A percentile compares a stretch with the other conserved stretches of the same genome.
These are phyloP conservation scores for Scutellaria baicalensis DNA, from an alignment of 257 asterid species.

Conservation along the genomic window DNA sequence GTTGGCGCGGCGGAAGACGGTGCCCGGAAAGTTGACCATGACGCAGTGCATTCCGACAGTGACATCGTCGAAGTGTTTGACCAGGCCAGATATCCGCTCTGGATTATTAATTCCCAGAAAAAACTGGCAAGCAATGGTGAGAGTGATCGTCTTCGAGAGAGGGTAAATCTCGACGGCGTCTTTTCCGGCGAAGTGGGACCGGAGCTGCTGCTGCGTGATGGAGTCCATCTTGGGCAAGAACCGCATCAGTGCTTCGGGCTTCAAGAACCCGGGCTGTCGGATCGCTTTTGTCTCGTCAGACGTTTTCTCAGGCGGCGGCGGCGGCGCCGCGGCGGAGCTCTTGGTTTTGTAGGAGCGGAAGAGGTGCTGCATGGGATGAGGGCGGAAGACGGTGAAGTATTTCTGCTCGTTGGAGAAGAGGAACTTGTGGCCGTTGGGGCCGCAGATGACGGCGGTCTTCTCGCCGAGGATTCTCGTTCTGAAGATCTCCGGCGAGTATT, in stretches of 20 bases:
- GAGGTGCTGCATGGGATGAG: constrained; percentile 51
- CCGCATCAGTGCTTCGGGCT: constrained; percentile 53
- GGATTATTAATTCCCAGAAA: constrained; percentile 49
- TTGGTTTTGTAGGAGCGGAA: constrained; percentile 50
- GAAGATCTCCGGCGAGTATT: constrained; percentile 50
- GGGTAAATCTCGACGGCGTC: constrained; percentile 32
- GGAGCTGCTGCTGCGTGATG: constrained; percentile 24
- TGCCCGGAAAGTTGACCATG: constrained; percentile 49
- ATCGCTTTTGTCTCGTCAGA: constrained; percentile 25
- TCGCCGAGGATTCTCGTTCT: constrained; percentile 65
- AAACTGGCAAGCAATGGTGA: constrained; percentile 47
- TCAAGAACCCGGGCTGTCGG: constrained; percentile 66
- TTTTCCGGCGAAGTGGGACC: constrained; percentile 28
- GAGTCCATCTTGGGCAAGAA: constrained; percentile 44
- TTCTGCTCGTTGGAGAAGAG: constrained; percentile 61
- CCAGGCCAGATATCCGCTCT: constrained; percentile 34
- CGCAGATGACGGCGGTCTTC: constrained; percentile 67
- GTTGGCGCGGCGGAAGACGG: constrained; percentile 39
- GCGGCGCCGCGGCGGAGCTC: neutral
- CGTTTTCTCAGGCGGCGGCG: neutral
- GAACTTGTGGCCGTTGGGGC: constrained; percentile 65
- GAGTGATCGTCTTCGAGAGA: constrained; percentile 39
- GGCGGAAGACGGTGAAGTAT: constrained; percentile 49
- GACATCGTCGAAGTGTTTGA: constrained; percentile 42
- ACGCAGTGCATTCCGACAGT: constrained; percentile 53